Conservation (phyloP, 1,284 basidiomycete species). For the Ustilago xerochloae region DNA sequence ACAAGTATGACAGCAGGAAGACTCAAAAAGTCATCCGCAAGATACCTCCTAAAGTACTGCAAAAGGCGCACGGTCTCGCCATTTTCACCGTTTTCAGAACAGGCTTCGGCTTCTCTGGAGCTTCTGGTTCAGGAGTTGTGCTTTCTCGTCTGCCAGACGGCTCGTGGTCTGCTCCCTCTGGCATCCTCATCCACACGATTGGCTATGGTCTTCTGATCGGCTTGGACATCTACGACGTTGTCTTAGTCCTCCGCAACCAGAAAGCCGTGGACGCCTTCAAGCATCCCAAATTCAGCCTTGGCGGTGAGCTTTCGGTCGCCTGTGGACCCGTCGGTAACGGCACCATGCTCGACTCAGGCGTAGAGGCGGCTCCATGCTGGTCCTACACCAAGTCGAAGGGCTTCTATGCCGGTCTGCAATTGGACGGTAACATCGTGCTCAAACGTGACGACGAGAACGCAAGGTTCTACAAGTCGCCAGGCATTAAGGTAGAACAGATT, state of each 20-base stretch:
- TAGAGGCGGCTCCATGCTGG: slow-evolving; percentile 63
- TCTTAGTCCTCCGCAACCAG: slow-evolving; percentile 66
- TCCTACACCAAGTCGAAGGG: slow-evolving; percentile 68
- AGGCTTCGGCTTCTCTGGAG: slow-evolving; percentile 56
- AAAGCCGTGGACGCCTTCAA: slow-evolving; percentile 62
- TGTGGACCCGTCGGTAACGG: slow-evolving; percentile 69
- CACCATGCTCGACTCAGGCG: slow-evolving; percentile 59
- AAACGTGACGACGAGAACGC: slow-evolving; percentile 62
- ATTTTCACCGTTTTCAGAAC: slow-evolving; percentile 67
- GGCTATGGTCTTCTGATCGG: slow-evolving; percentile 65
- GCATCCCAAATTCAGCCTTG: slow-evolving; percentile 63
- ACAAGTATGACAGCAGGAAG: slow-evolving; percentile 62
- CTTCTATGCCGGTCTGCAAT: slow-evolving; percentile 65
- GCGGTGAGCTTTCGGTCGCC: slow-evolving; percentile 61
- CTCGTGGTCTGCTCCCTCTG: slow-evolving; percentile 64
- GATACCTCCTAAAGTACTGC: slow-evolving; percentile 62
- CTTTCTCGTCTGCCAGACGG: slow-evolving; percentile 64
- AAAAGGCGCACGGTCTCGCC: slow-evolving; percentile 57
- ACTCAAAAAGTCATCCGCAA: slow-evolving; percentile 65
- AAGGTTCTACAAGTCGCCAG: slow-evolving; percentile 57
- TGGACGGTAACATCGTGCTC: slow-evolving; percentile 65
- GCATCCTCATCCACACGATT: slow-evolving; percentile 65
- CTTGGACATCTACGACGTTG: slow-evolving; percentile 69
- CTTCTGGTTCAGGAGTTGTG: slow-evolving; percentile 65
- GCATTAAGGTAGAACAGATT: slow-evolving; percentile 42